Evolutionary conservation across 2,329 filamentous ascomycete genomes (phyloP).

Genomic region (Hymenoscyphus linearis): DNA sequence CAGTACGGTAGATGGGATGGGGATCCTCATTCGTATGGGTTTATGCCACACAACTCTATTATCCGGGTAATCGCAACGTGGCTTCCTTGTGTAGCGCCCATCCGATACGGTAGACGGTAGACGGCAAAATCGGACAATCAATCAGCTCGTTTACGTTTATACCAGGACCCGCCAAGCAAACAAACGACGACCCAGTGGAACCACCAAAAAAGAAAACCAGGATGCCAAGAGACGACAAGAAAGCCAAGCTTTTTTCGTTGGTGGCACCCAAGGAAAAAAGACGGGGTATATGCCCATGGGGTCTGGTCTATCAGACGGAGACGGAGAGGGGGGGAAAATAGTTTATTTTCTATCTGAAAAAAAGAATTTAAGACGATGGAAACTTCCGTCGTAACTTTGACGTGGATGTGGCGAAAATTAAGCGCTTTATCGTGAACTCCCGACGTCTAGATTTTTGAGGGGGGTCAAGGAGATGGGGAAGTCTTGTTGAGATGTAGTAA

Average conservation of each 20-base stretch:
- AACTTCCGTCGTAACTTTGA: no score
- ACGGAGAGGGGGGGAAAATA: no score
- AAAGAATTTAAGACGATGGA: no score
- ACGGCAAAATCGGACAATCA: neutral
- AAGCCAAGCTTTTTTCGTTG: neutral
- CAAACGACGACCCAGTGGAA: neutral
- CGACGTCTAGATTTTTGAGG: neutral
- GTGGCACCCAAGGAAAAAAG: no score
- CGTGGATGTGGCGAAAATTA: neutral
- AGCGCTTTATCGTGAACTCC: neutral
- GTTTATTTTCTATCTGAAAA: no score
- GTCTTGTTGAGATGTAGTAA: neutral
- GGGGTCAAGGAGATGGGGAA: neutral
- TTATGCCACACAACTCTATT: neutral
- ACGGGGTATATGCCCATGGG: no score
- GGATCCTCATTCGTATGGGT: neutral
- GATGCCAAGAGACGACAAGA: neutral
- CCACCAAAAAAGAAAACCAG: neutral
- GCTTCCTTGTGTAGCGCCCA: neutral
- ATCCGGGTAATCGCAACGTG: neutral
- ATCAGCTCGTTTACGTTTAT: neutral
- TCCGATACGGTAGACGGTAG: neutral
- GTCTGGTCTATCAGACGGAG: no score
- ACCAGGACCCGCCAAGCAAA: neutral
- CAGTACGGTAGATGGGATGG: no score